A percentile compares a stretch with the other conserved stretches of the same genome.
phyloP scores from a whole-genome alignment of 2,329 filamentous ascomycete species.

The Catunica adiposa region DNA sequence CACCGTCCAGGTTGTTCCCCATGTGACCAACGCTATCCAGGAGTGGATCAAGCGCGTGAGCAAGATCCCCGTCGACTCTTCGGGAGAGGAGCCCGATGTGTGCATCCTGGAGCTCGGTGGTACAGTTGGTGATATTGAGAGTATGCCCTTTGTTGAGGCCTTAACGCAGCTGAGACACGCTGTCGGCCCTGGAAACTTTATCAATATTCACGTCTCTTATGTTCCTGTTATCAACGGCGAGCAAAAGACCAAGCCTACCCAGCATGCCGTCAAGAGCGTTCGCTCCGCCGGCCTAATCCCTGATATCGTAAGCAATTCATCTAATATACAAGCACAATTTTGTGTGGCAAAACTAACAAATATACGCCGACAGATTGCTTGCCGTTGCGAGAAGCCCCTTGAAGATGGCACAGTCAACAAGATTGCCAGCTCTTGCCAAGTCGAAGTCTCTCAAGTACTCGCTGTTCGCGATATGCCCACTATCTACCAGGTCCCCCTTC shows the following conservation, averaged over 20 bases:
- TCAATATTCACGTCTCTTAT: conserved; percentile 78
- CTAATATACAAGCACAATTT: not conserved
- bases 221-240: conserved; percentile 55
- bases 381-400: conserved; percentile 67
- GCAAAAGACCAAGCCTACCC: conserved; percentile 95
- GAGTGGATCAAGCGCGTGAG: conserved; percentile 84
- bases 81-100: conserved; percentile 67
- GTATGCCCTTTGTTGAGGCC: conserved; percentile 74
- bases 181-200: conserved; percentile 62
- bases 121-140: conserved; percentile 67
- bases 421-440: conserved; percentile 77
- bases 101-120: conserved; percentile 63
- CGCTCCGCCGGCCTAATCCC: conserved; percentile 63
- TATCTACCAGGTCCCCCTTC: conserved; percentile 88
- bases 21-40: conserved; percentile 81
- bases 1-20: conserved; percentile 81
- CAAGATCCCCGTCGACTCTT: conserved; percentile 71
- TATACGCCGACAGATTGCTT: conserved; percentile 55
- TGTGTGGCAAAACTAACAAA: not conserved
- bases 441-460: conserved; percentile 70
- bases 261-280: conserved; percentile 71
- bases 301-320: conserved; percentile 38
- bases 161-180: conserved; percentile 61
- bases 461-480: conserved; percentile 80
- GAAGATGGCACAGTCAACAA: conserved; percentile 63